Evolutionary conservation across 2,329 filamentous ascomycete species (phyloP).

Genomic region (Nannizziopsis barbatae): DNA sequence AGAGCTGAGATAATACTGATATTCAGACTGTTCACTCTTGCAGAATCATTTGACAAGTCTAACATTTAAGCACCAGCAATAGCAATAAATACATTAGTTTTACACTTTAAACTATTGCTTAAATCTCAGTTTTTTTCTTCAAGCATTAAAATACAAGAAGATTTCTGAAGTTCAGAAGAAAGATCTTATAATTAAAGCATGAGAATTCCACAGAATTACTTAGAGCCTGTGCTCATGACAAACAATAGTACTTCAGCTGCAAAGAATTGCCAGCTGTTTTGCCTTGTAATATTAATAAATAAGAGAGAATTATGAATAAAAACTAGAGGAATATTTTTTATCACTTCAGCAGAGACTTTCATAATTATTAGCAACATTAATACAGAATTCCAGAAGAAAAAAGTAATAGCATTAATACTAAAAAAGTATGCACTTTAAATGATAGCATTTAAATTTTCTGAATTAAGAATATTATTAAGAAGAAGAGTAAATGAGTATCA

Average conservation of each 20-base stretch:
- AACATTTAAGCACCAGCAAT: slow-evolving; percentile 46
- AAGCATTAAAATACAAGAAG: slow-evolving; percentile 68
- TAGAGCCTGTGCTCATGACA: slow-evolving; percentile 16
- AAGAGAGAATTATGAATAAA: slow-evolving; percentile 53
- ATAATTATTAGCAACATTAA: slow-evolving; percentile 64
- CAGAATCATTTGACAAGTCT: slow-evolving; percentile 26
- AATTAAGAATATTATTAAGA: slow-evolving; percentile 52
- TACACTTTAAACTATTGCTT: slow-evolving; percentile 49
- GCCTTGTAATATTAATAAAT: slow-evolving; percentile 58
- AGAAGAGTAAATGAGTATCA: slow-evolving; percentile 35
- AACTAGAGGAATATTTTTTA: slow-evolving; percentile 67
- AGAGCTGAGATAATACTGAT: slow-evolving; percentile 79
- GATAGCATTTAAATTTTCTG: slow-evolving; percentile 82
- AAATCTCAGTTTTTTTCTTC: slow-evolving; percentile 72
- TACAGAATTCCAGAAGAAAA: slow-evolving; percentile 63
- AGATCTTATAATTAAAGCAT: slow-evolving; percentile 11
- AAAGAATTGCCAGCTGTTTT: slow-evolving; percentile 71
- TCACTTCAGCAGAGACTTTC: slow-evolving; percentile 80
- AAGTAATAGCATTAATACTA: slow-evolving; percentile 69
- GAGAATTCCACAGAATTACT: slow-evolving; percentile 27
- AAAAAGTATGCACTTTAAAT: slow-evolving; percentile 81
- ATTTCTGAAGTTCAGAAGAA: slow-evolving; percentile 36
- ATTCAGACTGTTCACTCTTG: slow-evolving; percentile 77
- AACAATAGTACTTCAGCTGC: slow-evolving; percentile 50
- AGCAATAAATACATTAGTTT: slow-evolving; percentile 53